Percentiles rank a stretch among this genome's conserved stretches.
Evolutionary conservation across 352 stramenopile genomes (phyloP).

Genomic region (Phytophthora fragariae): DNA sequence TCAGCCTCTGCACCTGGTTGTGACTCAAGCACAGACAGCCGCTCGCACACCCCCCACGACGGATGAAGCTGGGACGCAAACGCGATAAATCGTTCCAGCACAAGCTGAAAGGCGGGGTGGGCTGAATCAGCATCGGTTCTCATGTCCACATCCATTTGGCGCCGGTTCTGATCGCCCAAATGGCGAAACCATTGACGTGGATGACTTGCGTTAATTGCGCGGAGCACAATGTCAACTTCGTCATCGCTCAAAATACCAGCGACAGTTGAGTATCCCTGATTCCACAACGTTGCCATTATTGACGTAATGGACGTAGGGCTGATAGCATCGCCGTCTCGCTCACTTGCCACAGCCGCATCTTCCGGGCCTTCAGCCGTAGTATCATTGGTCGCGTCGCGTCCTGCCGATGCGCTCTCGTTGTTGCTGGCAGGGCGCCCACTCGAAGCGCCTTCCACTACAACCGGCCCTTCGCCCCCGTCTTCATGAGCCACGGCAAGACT

Average conservation of each 20-base stretch:
- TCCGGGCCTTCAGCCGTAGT: neutral
- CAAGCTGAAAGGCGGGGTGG: neutral
- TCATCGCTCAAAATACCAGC: neutral
- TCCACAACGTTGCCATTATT: neutral
- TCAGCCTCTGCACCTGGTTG: neutral
- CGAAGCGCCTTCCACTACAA: too few species aligned
- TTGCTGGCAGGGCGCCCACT: neutral
- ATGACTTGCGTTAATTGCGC: neutral
- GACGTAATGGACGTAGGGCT: neutral
- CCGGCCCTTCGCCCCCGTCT: too few species aligned
- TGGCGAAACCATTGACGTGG: too few species aligned
- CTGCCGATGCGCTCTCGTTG: neutral
- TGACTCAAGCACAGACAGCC: neutral
- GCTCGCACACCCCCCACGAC: neutral
- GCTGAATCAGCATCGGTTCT: neutral
- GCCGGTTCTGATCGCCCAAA: too few species aligned
- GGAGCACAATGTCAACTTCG: neutral
- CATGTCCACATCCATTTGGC: neutral
- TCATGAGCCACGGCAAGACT: too few species aligned
- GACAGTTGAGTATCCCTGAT: neutral
- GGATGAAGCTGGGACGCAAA: neutral
- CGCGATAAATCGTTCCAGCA: neutral
- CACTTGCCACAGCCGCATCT: neutral
- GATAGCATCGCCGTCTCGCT: neutral
- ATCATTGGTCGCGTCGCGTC: neutral